These are phyloP conservation scores for Cyclostephanos tholiformis DNA, from an alignment of 108 stramenopile genomes.

Conservation along the genomic window DNA sequence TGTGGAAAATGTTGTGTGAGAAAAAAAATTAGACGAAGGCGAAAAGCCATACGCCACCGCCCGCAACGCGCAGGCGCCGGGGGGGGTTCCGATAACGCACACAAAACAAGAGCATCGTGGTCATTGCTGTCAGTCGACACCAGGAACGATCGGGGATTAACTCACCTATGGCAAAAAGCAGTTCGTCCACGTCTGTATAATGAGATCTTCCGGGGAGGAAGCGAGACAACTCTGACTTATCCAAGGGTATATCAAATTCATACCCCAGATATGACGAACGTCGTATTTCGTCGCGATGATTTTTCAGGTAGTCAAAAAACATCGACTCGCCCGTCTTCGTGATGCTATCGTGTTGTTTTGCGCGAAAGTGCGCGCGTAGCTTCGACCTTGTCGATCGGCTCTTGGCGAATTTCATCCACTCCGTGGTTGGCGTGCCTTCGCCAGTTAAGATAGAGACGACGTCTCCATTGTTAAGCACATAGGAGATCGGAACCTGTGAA, in stretches of 20 bases:
- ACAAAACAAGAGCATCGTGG: neutral
- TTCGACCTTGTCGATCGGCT: conserved; percentile 85
- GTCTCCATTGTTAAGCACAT: conserved; percentile 88
- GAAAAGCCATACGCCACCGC: neutral
- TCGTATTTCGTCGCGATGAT: conserved; percentile 66
- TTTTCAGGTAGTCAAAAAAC: conserved; percentile 71
- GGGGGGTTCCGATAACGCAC: neutral
- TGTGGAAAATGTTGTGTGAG: neutral
- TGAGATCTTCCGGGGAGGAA: conserved; percentile 76
- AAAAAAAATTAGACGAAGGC: neutral
- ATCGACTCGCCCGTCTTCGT: conserved; percentile 74
- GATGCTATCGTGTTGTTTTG: conserved; percentile 72
- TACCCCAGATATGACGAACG: conserved; percentile 61
- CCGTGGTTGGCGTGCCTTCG: conserved; percentile 69
- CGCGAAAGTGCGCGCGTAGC: conserved; percentile 81
- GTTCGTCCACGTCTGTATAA: conserved; percentile 65
- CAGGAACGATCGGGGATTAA: no score
- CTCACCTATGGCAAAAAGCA: conserved; percentile 49
- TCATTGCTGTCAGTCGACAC: no score
- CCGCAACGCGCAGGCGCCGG: no score
- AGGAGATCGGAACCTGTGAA: conserved; percentile 64
- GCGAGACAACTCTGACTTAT: conserved; percentile 51
- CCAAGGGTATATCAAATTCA: conserved; percentile 60
- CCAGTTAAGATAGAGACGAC: conserved; percentile 88
- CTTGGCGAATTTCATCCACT: conserved; percentile 88